Conservation (phyloP, 2,329 filamentous ascomycete genomes). For the Boeremia exigua region DNA sequence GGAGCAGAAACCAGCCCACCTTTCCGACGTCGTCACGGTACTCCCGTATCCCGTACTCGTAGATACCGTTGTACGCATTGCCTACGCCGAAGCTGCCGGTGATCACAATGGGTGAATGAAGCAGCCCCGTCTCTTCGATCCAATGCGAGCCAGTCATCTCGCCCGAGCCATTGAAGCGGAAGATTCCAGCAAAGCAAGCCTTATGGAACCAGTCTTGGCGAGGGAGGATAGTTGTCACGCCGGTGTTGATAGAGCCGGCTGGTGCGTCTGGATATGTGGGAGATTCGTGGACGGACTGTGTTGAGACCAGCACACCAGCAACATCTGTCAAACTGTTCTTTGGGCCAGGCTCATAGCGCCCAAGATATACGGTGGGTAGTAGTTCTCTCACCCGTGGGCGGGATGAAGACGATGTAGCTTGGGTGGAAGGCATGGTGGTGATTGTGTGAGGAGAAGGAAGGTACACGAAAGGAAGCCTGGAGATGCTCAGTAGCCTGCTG, state of each 20-base stretch:
- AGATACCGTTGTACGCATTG: conserved; percentile 64
- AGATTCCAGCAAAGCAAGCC: conserved; percentile 54
- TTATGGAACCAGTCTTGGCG: conserved; percentile 50
- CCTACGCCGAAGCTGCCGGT: conserved; percentile 66
- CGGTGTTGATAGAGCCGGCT: conserved; percentile 48
- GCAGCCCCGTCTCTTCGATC: conserved; percentile 66
- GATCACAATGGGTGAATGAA: conserved; percentile 65
- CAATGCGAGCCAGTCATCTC: conserved; percentile 68
- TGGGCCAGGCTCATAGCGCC: conserved; percentile 46
- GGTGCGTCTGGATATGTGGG: conserved; percentile 36
- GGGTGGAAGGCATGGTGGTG: conserved; percentile 16
- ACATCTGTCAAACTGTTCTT: conserved; percentile 55
- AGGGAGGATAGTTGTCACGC: conserved; percentile 54
- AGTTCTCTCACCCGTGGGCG: conserved; percentile 49
- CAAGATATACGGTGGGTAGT: conserved; percentile 46
- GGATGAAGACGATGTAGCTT: conserved; percentile 8
- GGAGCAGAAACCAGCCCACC: conserved; percentile 61
- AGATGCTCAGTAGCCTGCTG: not conserved
- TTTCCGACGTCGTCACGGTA: conserved; percentile 51
- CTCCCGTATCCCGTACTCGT: conserved; percentile 60
- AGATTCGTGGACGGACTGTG: conserved; percentile 47
- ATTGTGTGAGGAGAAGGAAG: not conserved
- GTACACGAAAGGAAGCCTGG: not conserved
- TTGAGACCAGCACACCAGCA: conserved; percentile 52
- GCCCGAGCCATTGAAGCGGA: conserved; percentile 69